These are phyloP conservation scores for Beta lomatogona DNA, from an alignment of 179 eudicot species.

Conservation along the genomic window DNA sequence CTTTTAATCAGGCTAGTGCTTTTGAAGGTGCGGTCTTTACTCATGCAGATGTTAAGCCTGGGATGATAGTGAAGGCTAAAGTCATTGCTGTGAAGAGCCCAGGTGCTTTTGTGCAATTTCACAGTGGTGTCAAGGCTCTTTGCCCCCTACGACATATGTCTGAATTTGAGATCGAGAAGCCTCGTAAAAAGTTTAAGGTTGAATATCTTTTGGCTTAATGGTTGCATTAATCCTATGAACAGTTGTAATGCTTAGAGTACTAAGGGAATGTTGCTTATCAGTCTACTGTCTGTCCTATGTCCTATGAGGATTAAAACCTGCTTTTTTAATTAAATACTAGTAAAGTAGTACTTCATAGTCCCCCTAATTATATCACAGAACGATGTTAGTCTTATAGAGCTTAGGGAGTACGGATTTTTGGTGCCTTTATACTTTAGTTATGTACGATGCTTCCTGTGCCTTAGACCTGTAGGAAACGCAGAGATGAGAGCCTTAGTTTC, in stretches of 20 bases:
- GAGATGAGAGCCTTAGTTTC: not conserved
- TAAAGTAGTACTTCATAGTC: not conserved
- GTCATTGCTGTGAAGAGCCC: slow-evolving; percentile 60
- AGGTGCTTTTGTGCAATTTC: slow-evolving; percentile 82
- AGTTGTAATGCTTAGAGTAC: not conserved
- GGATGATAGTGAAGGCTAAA: slow-evolving; percentile 92
- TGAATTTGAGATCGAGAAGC: slow-evolving; percentile 81
- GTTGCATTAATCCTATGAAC: not conserved
- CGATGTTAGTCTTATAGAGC: not conserved
- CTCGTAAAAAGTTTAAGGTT: slow-evolving; percentile 91
- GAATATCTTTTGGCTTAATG: not conserved
- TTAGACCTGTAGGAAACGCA: not conserved
- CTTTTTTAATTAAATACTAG: not conserved
- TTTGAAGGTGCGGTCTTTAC: slow-evolving; percentile 94
- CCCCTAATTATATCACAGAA: not conserved
- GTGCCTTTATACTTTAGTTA: not conserved
- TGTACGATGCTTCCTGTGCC: not conserved
- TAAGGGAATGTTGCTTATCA: not conserved
- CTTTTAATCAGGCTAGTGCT: slow-evolving; percentile 75
- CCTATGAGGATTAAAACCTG: not conserved
- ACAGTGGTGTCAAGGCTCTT: slow-evolving; percentile 95
- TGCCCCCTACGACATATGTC: slow-evolving; percentile 98
- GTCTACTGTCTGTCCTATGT: not conserved
- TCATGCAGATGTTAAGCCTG: slow-evolving; percentile 98
- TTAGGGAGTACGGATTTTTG: not conserved